Conservation (phyloP, 768 basidiomycete species). For the Suillus brevipes region DNA sequence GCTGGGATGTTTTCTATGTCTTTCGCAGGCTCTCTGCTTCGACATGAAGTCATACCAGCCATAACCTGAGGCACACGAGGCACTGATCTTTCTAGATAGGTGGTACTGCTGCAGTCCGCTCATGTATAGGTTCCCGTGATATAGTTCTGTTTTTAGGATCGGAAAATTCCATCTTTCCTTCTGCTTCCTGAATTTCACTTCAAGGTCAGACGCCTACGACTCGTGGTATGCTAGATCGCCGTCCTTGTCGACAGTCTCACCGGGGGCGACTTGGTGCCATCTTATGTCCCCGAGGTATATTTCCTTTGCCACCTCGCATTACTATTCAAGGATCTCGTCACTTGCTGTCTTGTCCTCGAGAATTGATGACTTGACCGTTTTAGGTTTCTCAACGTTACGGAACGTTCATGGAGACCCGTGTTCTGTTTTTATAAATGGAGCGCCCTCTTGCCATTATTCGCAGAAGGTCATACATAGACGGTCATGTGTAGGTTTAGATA, state of each 20-base stretch:
- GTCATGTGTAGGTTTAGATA: neutral
- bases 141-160: neutral
- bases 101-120: neutral
- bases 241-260: neutral
- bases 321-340: neutral
- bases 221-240: neutral
- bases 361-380: neutral
- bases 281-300: neutral
- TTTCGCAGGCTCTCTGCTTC: slow-evolving; percentile 8
- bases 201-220: neutral
- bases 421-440: neutral
- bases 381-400: neutral
- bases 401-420: neutral
- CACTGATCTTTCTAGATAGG: neutral
- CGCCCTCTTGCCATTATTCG: neutral
- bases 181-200: neutral
- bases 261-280: neutral
- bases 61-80: slow-evolving; percentile 6
- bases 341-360: neutral
- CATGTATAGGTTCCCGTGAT: neutral
- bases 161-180: neutral
- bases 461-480: neutral
- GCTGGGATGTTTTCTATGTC: neutral
- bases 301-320: neutral
- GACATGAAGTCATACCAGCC: slow-evolving; percentile 10